phyloP scores from a whole-genome alignment of 352 stramenopile genomes.

The Pythium grandisporangium region DNA sequence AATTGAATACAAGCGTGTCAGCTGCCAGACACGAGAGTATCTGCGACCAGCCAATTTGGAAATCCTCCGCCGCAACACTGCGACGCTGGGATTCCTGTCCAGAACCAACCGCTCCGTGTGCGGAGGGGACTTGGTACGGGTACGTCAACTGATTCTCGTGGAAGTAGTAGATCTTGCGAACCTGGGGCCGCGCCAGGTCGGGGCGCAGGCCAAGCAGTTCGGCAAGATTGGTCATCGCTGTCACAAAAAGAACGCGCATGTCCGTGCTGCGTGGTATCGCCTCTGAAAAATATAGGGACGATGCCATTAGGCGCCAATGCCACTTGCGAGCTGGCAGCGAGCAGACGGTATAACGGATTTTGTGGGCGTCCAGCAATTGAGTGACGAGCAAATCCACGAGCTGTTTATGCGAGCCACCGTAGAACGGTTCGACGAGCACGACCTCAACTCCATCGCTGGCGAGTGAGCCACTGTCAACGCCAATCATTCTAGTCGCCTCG shows the following conservation, averaged over 20 bases:
- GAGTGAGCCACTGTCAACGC: too few species aligned
- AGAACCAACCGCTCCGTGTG: too few species aligned
- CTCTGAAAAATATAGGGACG: slow-evolving; percentile 16
- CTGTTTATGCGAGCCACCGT: slow-evolving; percentile 42
- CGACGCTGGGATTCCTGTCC: background rate
- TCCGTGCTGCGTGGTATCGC: slow-evolving; percentile 9
- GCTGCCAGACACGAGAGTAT: slow-evolving; percentile 37
- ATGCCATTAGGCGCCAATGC: slow-evolving; percentile 33
- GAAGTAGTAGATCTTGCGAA: slow-evolving; percentile 51
- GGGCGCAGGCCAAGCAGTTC: slow-evolving; percentile 28
- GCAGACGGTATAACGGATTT: slow-evolving; percentile 13
- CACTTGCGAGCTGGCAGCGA: slow-evolving; percentile 34
- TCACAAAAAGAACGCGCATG: slow-evolving; percentile 28
- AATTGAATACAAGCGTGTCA: slow-evolving; percentile 47
- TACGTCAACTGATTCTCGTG: slow-evolving; percentile 66
- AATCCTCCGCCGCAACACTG: slow-evolving; percentile 34
- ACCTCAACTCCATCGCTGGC: slow-evolving; percentile 14
- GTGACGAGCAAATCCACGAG: slow-evolving; percentile 26
- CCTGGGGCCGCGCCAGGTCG: slow-evolving; percentile 7
- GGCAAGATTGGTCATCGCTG: slow-evolving; percentile 30
- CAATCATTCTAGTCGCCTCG: too few species aligned
- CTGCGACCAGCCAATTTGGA: slow-evolving; percentile 45
- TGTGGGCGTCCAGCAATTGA: slow-evolving; percentile 9
- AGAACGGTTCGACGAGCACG: slow-evolving; percentile 28
- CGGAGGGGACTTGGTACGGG: slow-evolving; percentile 16